These are phyloP conservation scores for Quercus lobata DNA, from an alignment of 331 rosid species.

Conservation along the genomic window DNA sequence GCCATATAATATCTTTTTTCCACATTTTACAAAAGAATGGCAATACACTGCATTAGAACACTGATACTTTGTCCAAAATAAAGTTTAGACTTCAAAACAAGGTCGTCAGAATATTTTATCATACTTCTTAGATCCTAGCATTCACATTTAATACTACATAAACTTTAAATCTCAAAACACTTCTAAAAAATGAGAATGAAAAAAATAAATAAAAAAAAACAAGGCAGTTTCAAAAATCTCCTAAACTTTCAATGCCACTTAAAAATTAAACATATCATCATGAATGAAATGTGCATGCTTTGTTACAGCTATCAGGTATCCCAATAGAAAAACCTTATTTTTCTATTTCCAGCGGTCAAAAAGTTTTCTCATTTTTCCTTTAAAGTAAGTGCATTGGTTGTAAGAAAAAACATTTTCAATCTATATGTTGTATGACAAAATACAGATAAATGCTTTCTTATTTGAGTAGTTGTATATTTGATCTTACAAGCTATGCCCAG, in stretches of 20 bases:
- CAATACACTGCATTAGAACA: neutral
- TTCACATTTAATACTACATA: neutral
- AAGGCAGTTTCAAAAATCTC: neutral
- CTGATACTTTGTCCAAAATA: neutral
- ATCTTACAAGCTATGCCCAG: slow-evolving; percentile 84
- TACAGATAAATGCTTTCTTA: neutral
- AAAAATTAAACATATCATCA: neutral
- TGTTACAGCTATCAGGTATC: neutral
- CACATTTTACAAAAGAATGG: neutral
- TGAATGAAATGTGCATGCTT: neutral
- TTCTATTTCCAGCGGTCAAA: neutral
- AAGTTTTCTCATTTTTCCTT: neutral
- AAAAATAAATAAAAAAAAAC: neutral
- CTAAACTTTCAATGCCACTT: neutral
- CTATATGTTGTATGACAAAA: neutral
- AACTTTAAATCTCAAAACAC: neutral
- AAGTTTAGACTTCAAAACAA: neutral
- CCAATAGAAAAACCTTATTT: neutral
- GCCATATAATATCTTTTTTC: neutral
- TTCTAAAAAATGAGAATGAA: neutral
- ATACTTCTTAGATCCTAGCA: neutral
- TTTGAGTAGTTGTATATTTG: neutral
- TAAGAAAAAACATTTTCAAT: neutral
- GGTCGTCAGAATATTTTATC: neutral
- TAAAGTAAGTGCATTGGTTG: neutral